Evolutionary conservation across 2,329 filamentous ascomycete species (phyloP).

Genomic region (Acrodontium crateriforme): DNA sequence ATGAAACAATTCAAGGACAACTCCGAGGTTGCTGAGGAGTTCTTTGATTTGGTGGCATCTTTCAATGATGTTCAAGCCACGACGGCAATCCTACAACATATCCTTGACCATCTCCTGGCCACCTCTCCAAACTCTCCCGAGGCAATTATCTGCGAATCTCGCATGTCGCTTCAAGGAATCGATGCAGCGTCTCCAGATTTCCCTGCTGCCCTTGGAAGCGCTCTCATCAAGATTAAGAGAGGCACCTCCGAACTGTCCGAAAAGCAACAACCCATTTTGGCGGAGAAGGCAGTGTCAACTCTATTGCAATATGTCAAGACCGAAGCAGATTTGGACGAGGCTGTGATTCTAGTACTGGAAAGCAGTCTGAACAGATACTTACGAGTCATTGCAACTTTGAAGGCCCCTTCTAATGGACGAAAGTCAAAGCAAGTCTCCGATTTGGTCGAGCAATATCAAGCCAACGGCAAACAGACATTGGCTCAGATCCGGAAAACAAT

Average conservation of each 20-base stretch:
- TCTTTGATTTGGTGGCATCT: constrained; percentile 64
- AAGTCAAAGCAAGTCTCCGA: too few species aligned
- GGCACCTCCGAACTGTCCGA: constrained; percentile 26
- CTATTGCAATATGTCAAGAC: constrained; percentile 33
- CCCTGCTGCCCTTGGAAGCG: constrained; percentile 53
- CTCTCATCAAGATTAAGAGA: constrained; percentile 48
- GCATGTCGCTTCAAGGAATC: constrained; percentile 54
- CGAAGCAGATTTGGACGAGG: constrained; percentile 35
- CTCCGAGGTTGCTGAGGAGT: constrained; percentile 52
- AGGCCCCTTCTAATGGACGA: too few species aligned
- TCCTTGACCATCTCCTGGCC: constrained; percentile 46
- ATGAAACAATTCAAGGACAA: constrained; percentile 63
- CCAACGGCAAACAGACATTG: too few species aligned
- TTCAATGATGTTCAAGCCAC: constrained; percentile 56
- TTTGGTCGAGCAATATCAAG: too few species aligned
- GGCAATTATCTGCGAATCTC: constrained; percentile 54
- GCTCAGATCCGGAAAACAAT: too few species aligned
- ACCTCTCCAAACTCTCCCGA: constrained; percentile 41
- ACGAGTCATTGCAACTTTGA: constrained; percentile 1
- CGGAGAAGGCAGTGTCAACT: constrained; percentile 34
- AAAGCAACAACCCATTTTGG: constrained; percentile 24
- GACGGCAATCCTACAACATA: constrained; percentile 55
- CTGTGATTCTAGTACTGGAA: constrained; percentile 38
- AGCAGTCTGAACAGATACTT: constrained; percentile 24
- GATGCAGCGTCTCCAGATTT: constrained; percentile 53